These are phyloP conservation scores for Chlorophyllum brunneum DNA, from an alignment of 768 basidiomycete genomes.

Conservation along the genomic window DNA sequence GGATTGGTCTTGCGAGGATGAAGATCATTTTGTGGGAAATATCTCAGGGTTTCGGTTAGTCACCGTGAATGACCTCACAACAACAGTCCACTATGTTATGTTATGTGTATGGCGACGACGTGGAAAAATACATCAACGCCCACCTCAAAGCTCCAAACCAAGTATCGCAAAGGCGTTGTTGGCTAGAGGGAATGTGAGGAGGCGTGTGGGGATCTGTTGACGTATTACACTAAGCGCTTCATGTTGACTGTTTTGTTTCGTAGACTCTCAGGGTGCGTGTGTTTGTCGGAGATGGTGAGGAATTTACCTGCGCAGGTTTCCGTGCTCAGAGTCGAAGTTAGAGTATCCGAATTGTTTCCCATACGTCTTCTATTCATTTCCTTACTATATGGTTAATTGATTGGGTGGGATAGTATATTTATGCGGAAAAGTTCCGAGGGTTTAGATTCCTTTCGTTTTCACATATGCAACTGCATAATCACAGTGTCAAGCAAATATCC, in stretches of 20 bases:
- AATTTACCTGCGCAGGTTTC: slow-evolving; percentile 33
- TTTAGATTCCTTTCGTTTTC: slow-evolving; percentile 56
- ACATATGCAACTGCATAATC: slow-evolving; percentile 48
- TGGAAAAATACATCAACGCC: slow-evolving; percentile 66
- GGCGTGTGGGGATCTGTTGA: slow-evolving; percentile 47
- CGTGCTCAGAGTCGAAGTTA: slow-evolving; percentile 55
- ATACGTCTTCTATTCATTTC: slow-evolving; percentile 27
- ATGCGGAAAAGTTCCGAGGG: slow-evolving; percentile 40
- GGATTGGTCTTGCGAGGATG: neutral
- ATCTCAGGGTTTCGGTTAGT: slow-evolving; percentile 4
- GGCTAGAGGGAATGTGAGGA: slow-evolving; percentile 57
- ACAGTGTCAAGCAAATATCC: slow-evolving; percentile 34
- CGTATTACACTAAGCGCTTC: slow-evolving; percentile 17
- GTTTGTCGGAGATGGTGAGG: slow-evolving; percentile 4
- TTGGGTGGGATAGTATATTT: slow-evolving; percentile 40
- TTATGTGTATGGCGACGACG: slow-evolving; percentile 51
- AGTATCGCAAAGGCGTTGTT: slow-evolving; percentile 53
- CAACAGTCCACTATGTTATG: slow-evolving; percentile 35
- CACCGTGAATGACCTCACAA: slow-evolving; percentile 47
- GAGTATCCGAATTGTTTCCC: slow-evolving; percentile 46
- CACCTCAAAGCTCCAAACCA: slow-evolving; percentile 57
- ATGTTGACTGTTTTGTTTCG: no score
- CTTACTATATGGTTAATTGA: neutral
- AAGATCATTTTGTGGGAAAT: neutral
- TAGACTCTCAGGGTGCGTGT: slow-evolving; percentile 54